phyloP scores from a whole-genome alignment of 176 grass and related monocot species.

The Pontederia paniculata region DNA sequence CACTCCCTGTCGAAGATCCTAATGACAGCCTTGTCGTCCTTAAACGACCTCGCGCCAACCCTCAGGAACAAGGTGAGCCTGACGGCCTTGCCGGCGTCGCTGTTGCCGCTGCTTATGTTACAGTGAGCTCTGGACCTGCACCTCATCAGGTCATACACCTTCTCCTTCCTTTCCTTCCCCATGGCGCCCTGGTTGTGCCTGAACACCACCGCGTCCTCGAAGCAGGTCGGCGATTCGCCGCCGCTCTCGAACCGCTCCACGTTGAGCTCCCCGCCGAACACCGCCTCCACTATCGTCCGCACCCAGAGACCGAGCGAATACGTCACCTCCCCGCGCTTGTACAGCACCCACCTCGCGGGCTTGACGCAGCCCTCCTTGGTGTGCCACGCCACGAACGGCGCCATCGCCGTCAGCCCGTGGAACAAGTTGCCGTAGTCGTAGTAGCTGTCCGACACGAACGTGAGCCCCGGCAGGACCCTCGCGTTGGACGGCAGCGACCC shows the following conservation, averaged over 20 bases:
- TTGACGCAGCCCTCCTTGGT: neutral
- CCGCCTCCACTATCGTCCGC: neutral
- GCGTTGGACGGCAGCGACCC: neutral
- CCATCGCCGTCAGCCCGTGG: conserved; percentile 3
- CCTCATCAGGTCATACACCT: conserved; percentile 15
- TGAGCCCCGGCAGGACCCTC: neutral
- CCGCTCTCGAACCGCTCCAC: conserved; percentile 2
- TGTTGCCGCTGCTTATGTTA: neutral
- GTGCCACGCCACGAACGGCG: conserved; percentile 8
- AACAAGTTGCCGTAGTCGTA: conserved; percentile 2
- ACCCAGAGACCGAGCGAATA: neutral
- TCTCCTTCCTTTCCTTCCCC: conserved; percentile 2
- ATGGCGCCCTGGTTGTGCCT: conserved; percentile 10
- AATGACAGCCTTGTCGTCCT: conserved; percentile 6
- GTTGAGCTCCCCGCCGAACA: neutral
- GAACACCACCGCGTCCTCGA: conserved; percentile 13
- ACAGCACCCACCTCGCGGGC: conserved; percentile 11
- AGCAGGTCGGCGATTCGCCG: neutral
- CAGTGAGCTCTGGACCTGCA: conserved; percentile 9
- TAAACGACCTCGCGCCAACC: conserved; percentile 6
- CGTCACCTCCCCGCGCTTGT: conserved; percentile 1
- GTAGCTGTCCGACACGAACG: conserved; percentile 6
- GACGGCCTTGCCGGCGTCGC: neutral
- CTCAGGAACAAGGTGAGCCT: conserved; percentile 5
- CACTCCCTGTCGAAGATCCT: conserved; percentile 5